phyloP scores from a whole-genome alignment of 306 rosid species.

The Mucuna pruriens region DNA sequence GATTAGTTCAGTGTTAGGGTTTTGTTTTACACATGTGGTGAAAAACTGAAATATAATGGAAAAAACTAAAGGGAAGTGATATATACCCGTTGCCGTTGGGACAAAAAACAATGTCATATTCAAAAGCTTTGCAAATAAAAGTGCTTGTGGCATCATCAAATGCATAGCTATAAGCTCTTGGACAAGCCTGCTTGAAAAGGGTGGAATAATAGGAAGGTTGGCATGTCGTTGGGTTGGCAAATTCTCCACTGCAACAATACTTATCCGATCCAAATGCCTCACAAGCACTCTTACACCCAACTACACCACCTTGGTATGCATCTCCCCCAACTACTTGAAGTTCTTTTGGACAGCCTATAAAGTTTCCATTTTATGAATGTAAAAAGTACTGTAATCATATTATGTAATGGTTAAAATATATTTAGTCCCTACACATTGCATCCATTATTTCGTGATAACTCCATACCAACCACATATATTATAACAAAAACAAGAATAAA shows the following conservation, averaged over 20 bases:
- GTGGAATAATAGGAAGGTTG: constrained; percentile 75
- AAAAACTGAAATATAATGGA: constrained; percentile 6
- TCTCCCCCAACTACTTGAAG: constrained; percentile 76
- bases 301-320: constrained; percentile 57
- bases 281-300: constrained; percentile 90
- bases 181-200: constrained; percentile 89
- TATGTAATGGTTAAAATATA: background rate
- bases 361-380: background rate
- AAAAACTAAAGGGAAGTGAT: background rate
- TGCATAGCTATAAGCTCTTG: constrained; percentile 91
- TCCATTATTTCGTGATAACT: background rate
- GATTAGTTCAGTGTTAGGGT: background rate
- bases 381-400: background rate
- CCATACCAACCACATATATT: background rate
- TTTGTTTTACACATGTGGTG: background rate
- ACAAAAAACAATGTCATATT: constrained; percentile 78
- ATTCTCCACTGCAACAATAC: constrained; percentile 87
- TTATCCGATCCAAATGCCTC: constrained; percentile 83
- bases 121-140: constrained; percentile 85
- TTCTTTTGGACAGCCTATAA: constrained; percentile 90
- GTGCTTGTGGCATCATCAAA: constrained; percentile 92
- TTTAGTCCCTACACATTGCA: background rate
- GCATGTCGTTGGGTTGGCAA: constrained; percentile 83
- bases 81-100: constrained; percentile 57
- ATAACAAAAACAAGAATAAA: background rate